Evolutionary conservation across 2,329 filamentous ascomycete genomes (phyloP), one percentile per base, ranked within the genome.

Genomic region (Microcera coccophila): DNA sequence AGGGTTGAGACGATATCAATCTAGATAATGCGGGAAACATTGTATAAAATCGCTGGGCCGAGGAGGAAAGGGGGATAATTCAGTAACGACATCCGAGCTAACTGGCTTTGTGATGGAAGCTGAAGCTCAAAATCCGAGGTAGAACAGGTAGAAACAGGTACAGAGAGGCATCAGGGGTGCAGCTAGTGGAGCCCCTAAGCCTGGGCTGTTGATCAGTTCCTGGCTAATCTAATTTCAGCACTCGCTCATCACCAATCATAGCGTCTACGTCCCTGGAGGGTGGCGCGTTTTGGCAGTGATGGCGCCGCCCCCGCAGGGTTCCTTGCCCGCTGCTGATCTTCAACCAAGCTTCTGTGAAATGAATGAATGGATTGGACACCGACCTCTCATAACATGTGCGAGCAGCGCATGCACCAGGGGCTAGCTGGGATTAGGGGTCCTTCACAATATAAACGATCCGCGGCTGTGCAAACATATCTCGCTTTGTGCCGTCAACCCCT

Each of bases 131-230:
- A 14, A 28, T 14, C 14, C 24, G n/a, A n/a, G n/a, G n/a, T n/a
- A n/a, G n/a, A n/a, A n/a, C n/a, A n/a, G n/a, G n/a, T n/a, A n/a
- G n/a, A n/a, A n/a, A 12, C 22, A n/a, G 5, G 10, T 8, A 20
- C 33, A 19, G n/a, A 14, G 20, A 9, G 15, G n/a, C 20, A 16
- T 32, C 16, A 35, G 36, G 37, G 36, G 37, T 39, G 36, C 19
- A 38, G 17, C 24, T 8, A 16, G 16, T 19, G 29, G 29, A 52
- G 43, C 29, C 46, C 33, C 24, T 11, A 17, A 7, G 37, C 44
- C 54, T 55, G 54, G 53, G 53, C 18, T 29, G 35, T 29, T 31
- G 44, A 44, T n/a, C 49, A 47, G 58, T 59, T 59, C 57, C 57
- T 60, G 59, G 51, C 49, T 58, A 55, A 46, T 31, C 44, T 24